Conservation (phyloP, 106 monocot species). For the Alisma plantagoaquatica region DNA sequence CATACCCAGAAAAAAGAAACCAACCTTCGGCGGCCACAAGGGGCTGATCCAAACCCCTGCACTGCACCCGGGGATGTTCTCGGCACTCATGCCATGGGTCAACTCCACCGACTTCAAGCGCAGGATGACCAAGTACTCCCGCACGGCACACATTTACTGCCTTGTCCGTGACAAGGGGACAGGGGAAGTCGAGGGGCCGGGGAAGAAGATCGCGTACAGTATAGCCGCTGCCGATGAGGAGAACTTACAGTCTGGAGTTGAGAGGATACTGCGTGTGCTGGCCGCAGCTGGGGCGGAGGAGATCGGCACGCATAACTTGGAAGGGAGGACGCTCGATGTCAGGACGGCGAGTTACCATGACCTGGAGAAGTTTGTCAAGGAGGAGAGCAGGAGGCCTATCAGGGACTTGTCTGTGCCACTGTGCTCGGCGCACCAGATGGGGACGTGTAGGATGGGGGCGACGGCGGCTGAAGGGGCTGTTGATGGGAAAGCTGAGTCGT, state of each 20-base stretch:
- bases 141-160: slow-evolving; percentile 48
- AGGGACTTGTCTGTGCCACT: slow-evolving; percentile 14
- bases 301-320: slow-evolving; percentile 41
- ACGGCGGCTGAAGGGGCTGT: slow-evolving; percentile 18
- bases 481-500: slow-evolving; percentile 40
- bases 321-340: slow-evolving; percentile 24
- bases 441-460: slow-evolving; percentile 67
- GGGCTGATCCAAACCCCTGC: slow-evolving; percentile 57
- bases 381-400: slow-evolving; percentile 14
- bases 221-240: slow-evolving; percentile 25
- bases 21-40: slow-evolving; percentile 10
- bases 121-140: slow-evolving; percentile 37
- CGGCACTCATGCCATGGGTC: slow-evolving; percentile 52
- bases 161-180: slow-evolving; percentile 35
- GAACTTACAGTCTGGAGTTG: slow-evolving; percentile 29
- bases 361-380: slow-evolving; percentile 29
- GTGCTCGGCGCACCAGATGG: slow-evolving; percentile 82
- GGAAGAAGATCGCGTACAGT: slow-evolving; percentile 23
- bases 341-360: slow-evolving; percentile 25
- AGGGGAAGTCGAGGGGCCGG: slow-evolving; percentile 13
- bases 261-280: slow-evolving; percentile 43
- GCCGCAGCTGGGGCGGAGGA: slow-evolving; percentile 66
- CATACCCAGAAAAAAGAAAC: too few relatives aligned
- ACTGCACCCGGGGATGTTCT: slow-evolving; percentile 58
- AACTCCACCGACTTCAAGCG: slow-evolving; percentile 38